Evolutionary conservation across 2,329 filamentous ascomycete species (phyloP), one percentile per base, ranked within the genome.

Genomic region (Rachicladosporium sp.): DNA sequence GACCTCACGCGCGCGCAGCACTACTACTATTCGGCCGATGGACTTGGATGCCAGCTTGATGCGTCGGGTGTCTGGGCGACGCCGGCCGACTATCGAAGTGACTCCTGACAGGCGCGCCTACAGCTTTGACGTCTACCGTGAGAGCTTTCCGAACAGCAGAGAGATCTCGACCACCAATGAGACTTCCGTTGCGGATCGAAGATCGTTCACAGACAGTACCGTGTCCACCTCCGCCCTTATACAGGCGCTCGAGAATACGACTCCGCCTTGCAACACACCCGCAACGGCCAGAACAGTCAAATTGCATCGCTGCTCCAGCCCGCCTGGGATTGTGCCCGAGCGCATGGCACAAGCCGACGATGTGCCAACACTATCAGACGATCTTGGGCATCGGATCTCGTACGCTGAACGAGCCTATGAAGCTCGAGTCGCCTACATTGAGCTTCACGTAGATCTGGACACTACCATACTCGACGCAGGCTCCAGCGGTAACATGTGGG

Each of bases 121-220:
- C 29, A 58, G 54, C 44, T 55, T 53, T 21, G 52, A 56, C 33
- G 42, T 54, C 29, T 50, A 44, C 43, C 41, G 50, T 36, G 45
- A 50, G 15, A 52, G 50, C 43, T 43, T 51, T 33, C 40, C 30
- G 7, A 41, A 33, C 12, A 31, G 36, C 7, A 15, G 15, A 10
- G 39, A 41, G 8, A 10, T 33, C 10, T 6, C 13, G 15, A 10
- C 12, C 4, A 15, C 12, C 19, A 11, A n/a, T 7, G 10, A 9
- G 5, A 31, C 10, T n/a, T 10, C 19, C 4, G 11, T 6, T 5
- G 9, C 29, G 10, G 35, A 41, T 19, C 45, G 46, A 19, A 45
- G 50, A 6, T 55, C 52, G 4, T 50, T 48, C 37, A 53, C 49
- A 4, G 49, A 49, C 36, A 50, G 46, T 29, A 54, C 51, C n/a